Percentiles rank a stretch among this genome's conserved stretches.
Conservation (phyloP, 257 asterid genomes). For the Rauvolfia tetraphylla region DNA sequence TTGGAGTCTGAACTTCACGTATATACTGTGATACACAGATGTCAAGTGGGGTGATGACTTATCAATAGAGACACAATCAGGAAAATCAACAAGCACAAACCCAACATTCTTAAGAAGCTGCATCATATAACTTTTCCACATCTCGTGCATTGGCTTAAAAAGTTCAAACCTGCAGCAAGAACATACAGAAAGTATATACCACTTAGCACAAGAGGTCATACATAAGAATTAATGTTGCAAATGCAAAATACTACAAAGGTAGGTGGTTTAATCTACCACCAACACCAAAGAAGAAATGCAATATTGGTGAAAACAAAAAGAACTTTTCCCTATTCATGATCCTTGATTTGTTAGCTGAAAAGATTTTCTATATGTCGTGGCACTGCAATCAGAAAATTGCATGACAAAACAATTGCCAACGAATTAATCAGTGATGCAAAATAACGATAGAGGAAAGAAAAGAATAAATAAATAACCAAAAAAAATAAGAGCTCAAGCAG, state of each 20-base stretch:
- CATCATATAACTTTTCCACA: constrained; percentile 65
- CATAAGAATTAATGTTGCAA: neutral
- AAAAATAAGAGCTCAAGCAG: neutral
- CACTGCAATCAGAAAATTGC: neutral
- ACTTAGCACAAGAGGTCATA: neutral
- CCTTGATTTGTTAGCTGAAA: neutral
- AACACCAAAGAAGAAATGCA: neutral
- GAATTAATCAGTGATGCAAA: neutral
- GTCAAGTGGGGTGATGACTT: constrained; percentile 1
- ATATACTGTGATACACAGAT: neutral
- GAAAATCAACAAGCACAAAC: constrained; percentile 34
- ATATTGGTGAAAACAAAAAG: neutral
- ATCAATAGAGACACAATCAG: constrained; percentile 10
- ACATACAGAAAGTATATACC: constrained; percentile 5
- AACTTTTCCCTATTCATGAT: neutral
- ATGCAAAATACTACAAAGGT: neutral
- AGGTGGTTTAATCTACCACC: neutral
- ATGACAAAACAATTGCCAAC: neutral
- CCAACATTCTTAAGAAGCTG: constrained; percentile 64
- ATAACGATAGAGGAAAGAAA: neutral
- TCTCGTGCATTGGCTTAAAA: constrained; percentile 78
- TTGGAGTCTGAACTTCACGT: neutral
- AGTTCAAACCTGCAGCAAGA: constrained; percentile 52
- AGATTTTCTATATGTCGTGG: neutral
- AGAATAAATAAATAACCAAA: too few species aligned